Percentiles rank a stretch among this genome's conserved stretches.
phyloP scores from a whole-genome alignment of 164 flowering plant genomes.

The Dillenia suffruticosa region DNA sequence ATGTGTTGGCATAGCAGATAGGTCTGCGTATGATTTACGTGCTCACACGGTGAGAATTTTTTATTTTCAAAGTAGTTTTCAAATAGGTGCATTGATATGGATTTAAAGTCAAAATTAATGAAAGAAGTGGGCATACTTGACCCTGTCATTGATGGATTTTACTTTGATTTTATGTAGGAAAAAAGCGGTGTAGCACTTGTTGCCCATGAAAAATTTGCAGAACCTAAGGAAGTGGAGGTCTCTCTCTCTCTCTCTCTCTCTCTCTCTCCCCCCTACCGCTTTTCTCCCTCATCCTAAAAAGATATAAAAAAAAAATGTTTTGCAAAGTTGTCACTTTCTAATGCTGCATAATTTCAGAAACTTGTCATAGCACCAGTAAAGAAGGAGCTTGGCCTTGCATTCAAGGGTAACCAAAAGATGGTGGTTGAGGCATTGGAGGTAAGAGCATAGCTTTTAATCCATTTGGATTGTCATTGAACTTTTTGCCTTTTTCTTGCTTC shows the following conservation, averaged over 20 bases:
- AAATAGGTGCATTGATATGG: no score
- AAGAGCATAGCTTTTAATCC: slow-evolving; percentile 2
- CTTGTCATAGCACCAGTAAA: slow-evolving; percentile 75
- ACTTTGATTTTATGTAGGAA: slow-evolving; percentile 39
- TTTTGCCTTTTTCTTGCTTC: no score
- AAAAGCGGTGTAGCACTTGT: slow-evolving; percentile 72
- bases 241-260: slow-evolving; percentile 8
- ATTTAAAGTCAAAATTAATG: no score
- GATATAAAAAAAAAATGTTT: not conserved
- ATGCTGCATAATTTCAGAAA: slow-evolving; percentile 42
- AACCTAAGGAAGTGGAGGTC: slow-evolving; percentile 88
- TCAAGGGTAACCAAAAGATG: slow-evolving; percentile 82
- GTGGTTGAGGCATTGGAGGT: slow-evolving; percentile 95
- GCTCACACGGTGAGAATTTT: slow-evolving; percentile 73
- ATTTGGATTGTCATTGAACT: no score
- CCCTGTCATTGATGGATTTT: not conserved
- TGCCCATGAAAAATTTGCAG: slow-evolving; percentile 75
- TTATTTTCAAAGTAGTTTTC: not conserved
- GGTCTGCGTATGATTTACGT: slow-evolving; percentile 87
- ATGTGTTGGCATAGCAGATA: slow-evolving; percentile 98
- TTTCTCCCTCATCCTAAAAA: not conserved
- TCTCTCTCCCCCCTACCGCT: not conserved
- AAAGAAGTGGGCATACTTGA: no score
- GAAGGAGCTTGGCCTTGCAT: slow-evolving; percentile 88
- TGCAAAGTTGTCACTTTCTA: not conserved